A percentile compares a stretch with the other conserved stretches of the same genome.
Evolutionary conservation across 106 monocot genomes (phyloP).

Genomic region (Triglochin maritima): DNA sequence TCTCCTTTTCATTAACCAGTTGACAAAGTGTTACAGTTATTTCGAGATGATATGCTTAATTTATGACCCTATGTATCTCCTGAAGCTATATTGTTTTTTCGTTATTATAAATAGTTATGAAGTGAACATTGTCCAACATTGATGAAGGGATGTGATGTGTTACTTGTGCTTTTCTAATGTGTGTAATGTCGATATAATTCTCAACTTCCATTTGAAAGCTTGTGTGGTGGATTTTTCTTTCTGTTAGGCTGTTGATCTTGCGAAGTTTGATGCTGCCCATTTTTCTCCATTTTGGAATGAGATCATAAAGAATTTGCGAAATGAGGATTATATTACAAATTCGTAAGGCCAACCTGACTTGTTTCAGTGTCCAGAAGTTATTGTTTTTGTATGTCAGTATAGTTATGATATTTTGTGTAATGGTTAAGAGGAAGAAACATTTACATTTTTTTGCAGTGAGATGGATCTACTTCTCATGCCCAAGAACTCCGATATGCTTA

Average conservation of each 20-base stretch:
- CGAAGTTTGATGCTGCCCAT: slow-evolving; percentile 79
- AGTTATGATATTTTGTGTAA: background rate
- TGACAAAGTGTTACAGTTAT: no score
- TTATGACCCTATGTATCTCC: no score
- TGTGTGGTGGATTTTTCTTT: background rate
- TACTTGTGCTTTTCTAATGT: no score
- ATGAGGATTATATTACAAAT: slow-evolving; percentile 84
- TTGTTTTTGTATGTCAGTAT: background rate
- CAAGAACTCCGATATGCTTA: slow-evolving; percentile 56
- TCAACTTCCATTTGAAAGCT: background rate
- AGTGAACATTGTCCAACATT: no score
- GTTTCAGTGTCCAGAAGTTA: background rate
- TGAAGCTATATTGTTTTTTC: no score
- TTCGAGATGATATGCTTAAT: no score
- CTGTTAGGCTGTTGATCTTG: slow-evolving; percentile 43
- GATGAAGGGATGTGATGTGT: no score
- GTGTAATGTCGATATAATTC: no score
- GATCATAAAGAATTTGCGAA: slow-evolving; percentile 70
- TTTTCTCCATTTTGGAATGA: slow-evolving; percentile 98
- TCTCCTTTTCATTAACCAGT: no score
- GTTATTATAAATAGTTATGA: no score
- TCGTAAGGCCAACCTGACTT: slow-evolving; percentile 37
- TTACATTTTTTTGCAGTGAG: slow-evolving; percentile 31
- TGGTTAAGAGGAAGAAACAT: background rate
- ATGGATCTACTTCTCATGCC: slow-evolving; percentile 85